Percentiles rank a stretch among this genome's conserved stretches.
phyloP scores from a whole-genome alignment of 129 eudicot species.

The Tagetes patula region DNA sequence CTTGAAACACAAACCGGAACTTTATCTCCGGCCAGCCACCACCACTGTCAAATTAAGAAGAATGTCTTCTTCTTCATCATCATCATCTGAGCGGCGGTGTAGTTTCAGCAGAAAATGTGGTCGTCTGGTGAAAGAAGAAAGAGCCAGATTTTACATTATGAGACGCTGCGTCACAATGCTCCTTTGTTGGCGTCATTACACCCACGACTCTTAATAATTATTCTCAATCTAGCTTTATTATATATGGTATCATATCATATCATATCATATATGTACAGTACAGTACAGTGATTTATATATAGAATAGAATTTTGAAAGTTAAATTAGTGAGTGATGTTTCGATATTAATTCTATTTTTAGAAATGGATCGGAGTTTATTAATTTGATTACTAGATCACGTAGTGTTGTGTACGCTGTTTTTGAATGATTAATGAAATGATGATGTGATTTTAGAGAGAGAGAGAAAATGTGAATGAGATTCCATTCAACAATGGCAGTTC shows the following conservation, averaged over 20 bases:
- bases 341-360: no score
- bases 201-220: constrained; percentile 44
- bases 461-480: constrained; percentile 36
- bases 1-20: no score
- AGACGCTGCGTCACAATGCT: constrained; percentile 81
- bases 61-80: constrained; percentile 4
- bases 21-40: no score
- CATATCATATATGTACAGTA: no score
- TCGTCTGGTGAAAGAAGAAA: constrained; percentile 63
- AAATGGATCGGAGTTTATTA: no score
- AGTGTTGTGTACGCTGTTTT: constrained; percentile 25
- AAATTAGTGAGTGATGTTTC: no score
- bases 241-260: no score
- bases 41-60: no score
- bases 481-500: constrained; percentile 51
- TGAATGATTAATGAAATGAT: constrained; percentile 28
- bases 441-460: constrained; percentile 35
- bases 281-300: no score
- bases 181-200: constrained; percentile 70
- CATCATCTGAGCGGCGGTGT: constrained; percentile 45
- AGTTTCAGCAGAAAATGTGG: constrained; percentile 67
- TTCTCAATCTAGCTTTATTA: no score
- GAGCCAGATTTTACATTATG: constrained; percentile 80
- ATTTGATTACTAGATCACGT: no score
- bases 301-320: no score